These are phyloP conservation scores for Entophlyctis luteolus DNA, from an alignment of 192 early-diverging fungal genomes.

Conservation along the genomic window DNA sequence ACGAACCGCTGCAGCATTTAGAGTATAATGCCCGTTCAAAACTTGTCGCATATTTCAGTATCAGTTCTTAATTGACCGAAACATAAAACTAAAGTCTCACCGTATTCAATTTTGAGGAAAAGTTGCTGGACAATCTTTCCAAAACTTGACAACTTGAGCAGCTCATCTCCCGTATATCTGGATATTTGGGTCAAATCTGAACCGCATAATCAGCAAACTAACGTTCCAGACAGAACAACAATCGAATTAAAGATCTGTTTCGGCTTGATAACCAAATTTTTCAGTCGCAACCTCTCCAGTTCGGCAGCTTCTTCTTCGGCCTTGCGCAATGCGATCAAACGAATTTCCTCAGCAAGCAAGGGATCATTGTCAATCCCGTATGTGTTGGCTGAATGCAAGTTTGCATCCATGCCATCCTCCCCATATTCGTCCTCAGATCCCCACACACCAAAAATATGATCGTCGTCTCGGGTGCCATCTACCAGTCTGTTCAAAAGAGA, in stretches of 20 bases:
- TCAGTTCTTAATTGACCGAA: background rate
- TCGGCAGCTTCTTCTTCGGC: conserved; percentile 11
- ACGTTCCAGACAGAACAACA: conserved; percentile 1
- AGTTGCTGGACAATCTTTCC: background rate
- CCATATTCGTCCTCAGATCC: background rate
- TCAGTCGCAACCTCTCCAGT: background rate
- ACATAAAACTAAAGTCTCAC: background rate
- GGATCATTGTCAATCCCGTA: conserved; percentile 19
- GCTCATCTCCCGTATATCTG: conserved; percentile 17
- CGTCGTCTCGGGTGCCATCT: background rate
- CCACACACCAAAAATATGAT: conserved; percentile 13
- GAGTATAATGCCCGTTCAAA: background rate
- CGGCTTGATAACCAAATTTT: background rate
- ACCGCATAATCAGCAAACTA: background rate
- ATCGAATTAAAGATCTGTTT: background rate
- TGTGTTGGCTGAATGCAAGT: background rate
- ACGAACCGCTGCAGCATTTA: background rate
- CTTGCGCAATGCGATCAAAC: background rate
- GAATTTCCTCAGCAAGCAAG: conserved; percentile 11
- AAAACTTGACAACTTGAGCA: conserved; percentile 3
- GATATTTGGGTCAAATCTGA: background rate
- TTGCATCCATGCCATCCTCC: conserved; percentile 5
- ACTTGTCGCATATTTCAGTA: background rate
- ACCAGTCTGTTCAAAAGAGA: conserved; percentile 2
- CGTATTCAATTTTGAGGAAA: conserved; percentile 18